Evolutionary conservation across 2,329 filamentous ascomycete species (phyloP).

Genomic region (Apiospora kogelbergensis): DNA sequence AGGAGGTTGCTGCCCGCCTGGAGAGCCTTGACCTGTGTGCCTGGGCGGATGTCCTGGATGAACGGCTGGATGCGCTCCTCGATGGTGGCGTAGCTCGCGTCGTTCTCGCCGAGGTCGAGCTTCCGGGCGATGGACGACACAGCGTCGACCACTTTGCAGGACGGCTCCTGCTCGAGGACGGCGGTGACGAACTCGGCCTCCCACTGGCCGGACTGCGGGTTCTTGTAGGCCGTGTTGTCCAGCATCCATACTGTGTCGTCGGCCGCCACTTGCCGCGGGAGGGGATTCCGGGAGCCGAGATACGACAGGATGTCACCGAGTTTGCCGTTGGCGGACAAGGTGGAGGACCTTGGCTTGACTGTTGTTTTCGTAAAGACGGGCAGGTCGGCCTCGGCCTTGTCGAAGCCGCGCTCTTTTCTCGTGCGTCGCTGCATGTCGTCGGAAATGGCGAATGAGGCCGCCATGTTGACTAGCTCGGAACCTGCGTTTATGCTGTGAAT

Average conservation of each 20-base stretch:
- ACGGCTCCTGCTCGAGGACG: constrained; percentile 73
- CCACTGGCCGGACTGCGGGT: constrained; percentile 56
- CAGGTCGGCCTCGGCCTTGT: constrained; percentile 49
- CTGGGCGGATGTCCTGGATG: constrained; percentile 71
- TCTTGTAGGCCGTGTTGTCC: constrained; percentile 81
- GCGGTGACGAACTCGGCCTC: constrained; percentile 81
- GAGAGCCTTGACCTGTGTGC: constrained; percentile 64
- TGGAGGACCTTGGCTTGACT: constrained; percentile 24
- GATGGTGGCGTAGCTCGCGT: constrained; percentile 59
- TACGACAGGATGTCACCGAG: constrained; percentile 47
- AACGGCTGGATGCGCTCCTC: constrained; percentile 73
- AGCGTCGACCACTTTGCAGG: constrained; percentile 64
- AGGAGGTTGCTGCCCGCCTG: constrained; percentile 48
- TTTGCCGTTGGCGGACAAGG: constrained; percentile 23
- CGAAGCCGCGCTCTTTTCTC: constrained; percentile 48
- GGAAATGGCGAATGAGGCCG: background rate
- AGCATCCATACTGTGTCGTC: constrained; percentile 82
- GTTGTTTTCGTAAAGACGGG: constrained; percentile 30
- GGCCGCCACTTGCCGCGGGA: constrained; percentile 58
- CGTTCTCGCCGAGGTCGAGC: constrained; percentile 64
- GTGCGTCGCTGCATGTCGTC: constrained; percentile 50
- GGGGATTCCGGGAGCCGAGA: constrained; percentile 55
- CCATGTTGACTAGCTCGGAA: background rate
- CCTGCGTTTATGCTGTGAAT: background rate
- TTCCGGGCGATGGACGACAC: constrained; percentile 70